These are phyloP conservation scores for Talaromyces sp. DNA, from an alignment of 2,329 filamentous ascomycete species.

Conservation along the genomic window DNA sequence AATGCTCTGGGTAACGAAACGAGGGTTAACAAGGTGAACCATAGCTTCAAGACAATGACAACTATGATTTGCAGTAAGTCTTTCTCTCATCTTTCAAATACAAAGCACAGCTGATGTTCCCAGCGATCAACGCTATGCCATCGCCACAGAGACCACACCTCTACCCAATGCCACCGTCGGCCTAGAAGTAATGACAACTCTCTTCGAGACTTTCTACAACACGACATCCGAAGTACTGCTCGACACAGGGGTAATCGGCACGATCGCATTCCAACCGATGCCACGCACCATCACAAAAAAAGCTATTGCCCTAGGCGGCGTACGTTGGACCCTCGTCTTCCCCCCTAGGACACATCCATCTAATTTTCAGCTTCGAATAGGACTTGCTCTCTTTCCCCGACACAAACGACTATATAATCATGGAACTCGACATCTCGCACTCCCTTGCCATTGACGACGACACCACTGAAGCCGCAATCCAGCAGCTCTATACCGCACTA, in stretches of 20 bases:
- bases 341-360: too few species aligned
- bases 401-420: conserved; percentile 42
- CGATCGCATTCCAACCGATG: conserved; percentile 38
- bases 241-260: conserved; percentile 30
- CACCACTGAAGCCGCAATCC: conserved; percentile 39
- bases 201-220: conserved; percentile 35
- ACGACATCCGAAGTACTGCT: conserved; percentile 27
- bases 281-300: conserved; percentile 33
- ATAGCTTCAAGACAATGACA: conserved; percentile 42
- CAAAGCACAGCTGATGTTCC: not conserved
- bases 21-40: not conserved
- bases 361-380: conserved; percentile 17
- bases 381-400: conserved; percentile 42
- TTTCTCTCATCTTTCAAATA: too few species aligned
- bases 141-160: conserved; percentile 39
- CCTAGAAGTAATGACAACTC: conserved; percentile 29
- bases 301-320: conserved; percentile 35
- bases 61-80: conserved; percentile 29
- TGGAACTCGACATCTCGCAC: conserved; percentile 47
- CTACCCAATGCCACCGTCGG: conserved; percentile 32
- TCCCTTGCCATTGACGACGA: conserved; percentile 31
- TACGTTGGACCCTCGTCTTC: conserved; percentile 22
- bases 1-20: not conserved
- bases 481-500: conserved; percentile 37
- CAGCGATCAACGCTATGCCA: conserved; percentile 39